Evolutionary conservation across 495 filamentous ascomycete genomes (phyloP), one percentile per base, ranked within the genome.

Genomic region (Trichoderma asperelloides): DNA sequence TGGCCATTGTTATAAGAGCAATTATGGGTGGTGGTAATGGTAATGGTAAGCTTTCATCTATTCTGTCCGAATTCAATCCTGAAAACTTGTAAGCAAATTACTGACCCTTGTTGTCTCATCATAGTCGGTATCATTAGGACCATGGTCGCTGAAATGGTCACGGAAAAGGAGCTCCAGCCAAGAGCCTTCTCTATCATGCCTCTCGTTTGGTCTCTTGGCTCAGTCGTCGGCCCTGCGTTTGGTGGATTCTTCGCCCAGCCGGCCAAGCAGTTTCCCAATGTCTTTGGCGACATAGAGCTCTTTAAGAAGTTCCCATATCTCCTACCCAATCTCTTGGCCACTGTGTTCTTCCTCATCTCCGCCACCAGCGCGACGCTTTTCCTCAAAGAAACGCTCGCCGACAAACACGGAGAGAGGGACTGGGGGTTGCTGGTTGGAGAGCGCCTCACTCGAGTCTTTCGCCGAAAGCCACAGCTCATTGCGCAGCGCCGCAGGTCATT

Each of bases 201-300:
- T 21, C 75, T 96, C 12, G 86, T 86, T 39, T 92, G 91, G 89
- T 89, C 86, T 12, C 82, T 93, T 63, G 92, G 92, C 1, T 88
- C 85, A 51, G 89, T 97, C n/a, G 87, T 97, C 73, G 94, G 94
- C 0, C 94, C 94, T 2, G 86, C 88, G 2, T 88, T 97, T 71
- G 94, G 94, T 28, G 94, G 94, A 2, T 86, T 89, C 47, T 86
- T 98, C 65, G 89, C 92, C 9, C 86, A 89, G 65, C 94, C 94
- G 2, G 85, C 87, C 1, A 86, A 89, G 55, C 84, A 91, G 71
- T 81, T 79, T 65, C 90, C 91, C 3, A 77, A 76, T 15, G 65
- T 90, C 18, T 95, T 94, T 74, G 87, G 87, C 9, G 73, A 84
- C 25, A 86, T 80, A 28, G 80, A 76, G 55, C 89, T 92, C 69